Evolutionary conservation across 768 basidiomycete genomes (phyloP), one percentile per base, ranked within the genome.

Genomic region (Boletus reticuloceps): DNA sequence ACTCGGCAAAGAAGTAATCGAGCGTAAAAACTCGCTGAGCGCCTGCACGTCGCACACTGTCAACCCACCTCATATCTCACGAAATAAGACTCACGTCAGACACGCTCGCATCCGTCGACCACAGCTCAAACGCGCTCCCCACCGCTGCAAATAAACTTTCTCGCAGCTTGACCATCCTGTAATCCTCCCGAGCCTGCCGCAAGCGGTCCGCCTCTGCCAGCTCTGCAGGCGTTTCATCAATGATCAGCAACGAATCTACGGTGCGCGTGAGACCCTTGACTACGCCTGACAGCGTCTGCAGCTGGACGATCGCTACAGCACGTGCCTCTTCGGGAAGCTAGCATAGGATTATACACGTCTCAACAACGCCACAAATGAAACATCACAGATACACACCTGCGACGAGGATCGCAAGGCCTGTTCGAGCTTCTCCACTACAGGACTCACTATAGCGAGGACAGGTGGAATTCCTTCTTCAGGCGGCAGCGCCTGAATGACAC

Each of bases 401-500:
- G 75, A 68, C 2, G 83, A 78, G 2, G 78, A 79, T 32, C 77
- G 80, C 6, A 92, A 64, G 0, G 85, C 82, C 47, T 82, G 80
- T n/a, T 75, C 77, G 0, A 96, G 73, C 60, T 83, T 86, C 45
- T 83, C 78, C 2, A 92, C 73, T 5, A 95, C 84, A 0, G 93
- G 93, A 50, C 75, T 77, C 7, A 92, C 80, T 53, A 96, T 89
- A 0, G 84, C 86, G 82, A 91, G 67, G 0, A 95, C 79, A 0
- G 93, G 89, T 1, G 83, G 79, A 27, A 96, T 86, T 53, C 83
- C 89, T 41, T 93, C 88, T 40, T 75, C 75, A 0, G 91, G 85
- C 0, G 91, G 87, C 47, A 98, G 71, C 0, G 94, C 95, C 64
- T 97, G 91, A 32, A 97, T 89, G 4, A 98, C 92, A 58, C 94